A percentile compares a stretch with the other conserved stretches of the same genome.
These are phyloP conservation scores for Diospyros lotus DNA, from an alignment of 148 eudicot genomes.

Conservation along the genomic window DNA sequence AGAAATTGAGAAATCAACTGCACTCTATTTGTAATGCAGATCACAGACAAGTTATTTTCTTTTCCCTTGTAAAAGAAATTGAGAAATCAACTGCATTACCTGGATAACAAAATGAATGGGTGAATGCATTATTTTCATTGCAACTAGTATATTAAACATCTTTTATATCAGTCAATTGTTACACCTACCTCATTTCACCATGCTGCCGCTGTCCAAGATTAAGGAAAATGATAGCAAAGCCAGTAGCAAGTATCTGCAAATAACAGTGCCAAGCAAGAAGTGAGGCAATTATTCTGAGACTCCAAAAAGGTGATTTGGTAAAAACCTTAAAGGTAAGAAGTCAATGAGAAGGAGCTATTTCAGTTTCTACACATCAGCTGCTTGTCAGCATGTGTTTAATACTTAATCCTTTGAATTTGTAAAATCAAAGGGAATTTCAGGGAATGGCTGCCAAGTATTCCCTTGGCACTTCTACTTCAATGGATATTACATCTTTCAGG, in stretches of 20 bases:
- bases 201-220: conserved; percentile 86
- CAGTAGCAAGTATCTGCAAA: conserved; percentile 84
- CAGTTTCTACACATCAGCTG: background rate
- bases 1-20: background rate
- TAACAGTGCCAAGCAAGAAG: conserved; percentile 16
- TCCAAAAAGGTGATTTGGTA: background rate
- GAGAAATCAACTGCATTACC: background rate
- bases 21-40: background rate
- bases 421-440: background rate
- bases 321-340: background rate
- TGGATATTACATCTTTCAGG: no score
- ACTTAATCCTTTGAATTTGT: no score
- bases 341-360: background rate
- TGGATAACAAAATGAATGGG: background rate
- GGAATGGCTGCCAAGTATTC: background rate
- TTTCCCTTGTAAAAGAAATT: background rate
- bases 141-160: background rate
- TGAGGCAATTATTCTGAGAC: background rate
- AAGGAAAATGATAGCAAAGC: conserved; percentile 75
- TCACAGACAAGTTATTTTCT: no score
- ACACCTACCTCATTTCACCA: conserved; percentile 82
- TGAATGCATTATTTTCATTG: background rate
- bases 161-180: background rate
- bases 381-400: background rate
- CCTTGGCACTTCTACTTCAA: no score